A percentile compares a stretch with the other conserved stretches of the same genome.
phyloP scores from a whole-genome alignment of 495 filamentous ascomycete genomes.

The Xylaria palmicola region DNA sequence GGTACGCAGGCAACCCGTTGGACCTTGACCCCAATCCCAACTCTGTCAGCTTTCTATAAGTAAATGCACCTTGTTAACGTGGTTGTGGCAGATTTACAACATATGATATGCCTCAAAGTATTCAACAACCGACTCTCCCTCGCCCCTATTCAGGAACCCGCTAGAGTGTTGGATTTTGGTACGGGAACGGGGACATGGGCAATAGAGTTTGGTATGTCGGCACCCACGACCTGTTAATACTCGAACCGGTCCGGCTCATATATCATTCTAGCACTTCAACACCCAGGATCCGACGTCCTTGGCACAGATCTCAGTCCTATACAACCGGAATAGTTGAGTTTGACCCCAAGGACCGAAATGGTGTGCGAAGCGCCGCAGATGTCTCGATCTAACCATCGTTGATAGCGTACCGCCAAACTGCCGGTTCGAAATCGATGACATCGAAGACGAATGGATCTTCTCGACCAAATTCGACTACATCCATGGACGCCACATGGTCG shows the following conservation, averaged over 20 bases:
- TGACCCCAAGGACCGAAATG: neutral
- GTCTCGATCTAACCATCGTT: neutral
- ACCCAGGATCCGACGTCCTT: slow-evolving; percentile 28
- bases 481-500: slow-evolving; percentile 44
- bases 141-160: slow-evolving; percentile 14
- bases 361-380: neutral
- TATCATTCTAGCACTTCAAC: neutral
- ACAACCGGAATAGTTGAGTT: slow-evolving; percentile 44
- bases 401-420: slow-evolving; percentile 44
- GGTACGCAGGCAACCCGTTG: neutral
- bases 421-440: slow-evolving; percentile 51
- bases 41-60: neutral
- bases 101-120: slow-evolving; percentile 83
- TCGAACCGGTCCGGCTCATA: neutral
- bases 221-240: slow-evolving; percentile 3
- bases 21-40: neutral
- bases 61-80: neutral
- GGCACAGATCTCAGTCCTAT: slow-evolving; percentile 51
- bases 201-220: slow-evolving; percentile 45
- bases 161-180: slow-evolving; percentile 43
- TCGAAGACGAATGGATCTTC: slow-evolving; percentile 51
- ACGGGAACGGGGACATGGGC: slow-evolving; percentile 51
- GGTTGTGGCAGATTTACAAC: slow-evolving; percentile 42
- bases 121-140: slow-evolving; percentile 66
- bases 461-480: slow-evolving; percentile 48